These are phyloP conservation scores for Lentinus tigrinus DNA, from an alignment of 768 basidiomycete genomes.

Conservation along the genomic window DNA sequence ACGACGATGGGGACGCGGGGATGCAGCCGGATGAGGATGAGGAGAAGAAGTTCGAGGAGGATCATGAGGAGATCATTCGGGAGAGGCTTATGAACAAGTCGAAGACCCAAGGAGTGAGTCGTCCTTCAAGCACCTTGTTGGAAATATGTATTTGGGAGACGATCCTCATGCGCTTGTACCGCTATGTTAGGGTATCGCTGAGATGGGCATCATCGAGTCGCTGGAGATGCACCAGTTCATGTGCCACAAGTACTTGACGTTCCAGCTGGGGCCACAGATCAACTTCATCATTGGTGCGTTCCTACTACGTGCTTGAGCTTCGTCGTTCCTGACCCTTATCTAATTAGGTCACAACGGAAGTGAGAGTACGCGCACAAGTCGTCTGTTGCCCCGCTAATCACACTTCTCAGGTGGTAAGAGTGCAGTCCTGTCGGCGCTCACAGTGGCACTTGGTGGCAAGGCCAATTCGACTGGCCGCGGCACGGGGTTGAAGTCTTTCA, in stretches of 20 bases:
- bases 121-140: too few relatives aligned
- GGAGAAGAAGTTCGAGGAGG: constrained; percentile 66
- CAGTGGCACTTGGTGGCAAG: constrained; percentile 92
- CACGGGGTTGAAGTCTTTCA: constrained; percentile 78
- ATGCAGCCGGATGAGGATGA: constrained; percentile 44
- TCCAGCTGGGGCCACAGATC: constrained; percentile 88
- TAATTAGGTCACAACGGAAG: constrained; percentile 86
- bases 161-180: too few relatives aligned
- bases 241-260: constrained; percentile 86
- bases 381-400: not conserved
- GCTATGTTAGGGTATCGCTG: constrained; percentile 84
- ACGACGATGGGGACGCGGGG: constrained; percentile 32
- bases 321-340: not conserved
- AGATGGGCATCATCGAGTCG: constrained; percentile 84
- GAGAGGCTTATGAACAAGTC: constrained; percentile 47
- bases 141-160: too few relatives aligned
- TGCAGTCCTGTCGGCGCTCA: constrained; percentile 89
- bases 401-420: constrained; percentile 80
- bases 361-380: constrained; percentile 27
- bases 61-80: constrained; percentile 55
- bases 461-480: constrained; percentile 90
- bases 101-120: constrained; percentile 47
- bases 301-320: not conserved
- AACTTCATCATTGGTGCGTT: constrained; percentile 91
- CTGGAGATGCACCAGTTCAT: constrained; percentile 93